phyloP scores from a whole-genome alignment of 208 protist species.

The Crithidia thermophila region DNA sequence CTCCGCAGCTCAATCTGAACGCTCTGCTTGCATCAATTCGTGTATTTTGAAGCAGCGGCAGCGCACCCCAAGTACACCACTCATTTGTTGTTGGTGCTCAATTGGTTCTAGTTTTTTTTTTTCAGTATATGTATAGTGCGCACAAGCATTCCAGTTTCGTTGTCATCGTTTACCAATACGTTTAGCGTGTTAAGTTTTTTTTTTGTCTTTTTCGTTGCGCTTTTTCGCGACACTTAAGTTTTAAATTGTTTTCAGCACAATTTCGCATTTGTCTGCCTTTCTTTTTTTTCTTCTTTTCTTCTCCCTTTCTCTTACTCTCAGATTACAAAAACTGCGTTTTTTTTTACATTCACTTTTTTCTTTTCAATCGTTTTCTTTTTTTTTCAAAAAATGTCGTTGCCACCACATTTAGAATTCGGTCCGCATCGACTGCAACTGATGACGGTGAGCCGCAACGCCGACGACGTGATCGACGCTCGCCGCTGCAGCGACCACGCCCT shows the following conservation, averaged over 20 bases:
- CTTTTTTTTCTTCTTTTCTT: neutral
- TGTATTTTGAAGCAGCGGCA: no score
- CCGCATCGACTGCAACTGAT: constrained; percentile 20
- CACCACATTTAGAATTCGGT: constrained; percentile 15
- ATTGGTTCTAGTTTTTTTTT: neutral
- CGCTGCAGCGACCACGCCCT: constrained; percentile 38
- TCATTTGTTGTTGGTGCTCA: no score
- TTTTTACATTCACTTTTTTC: constrained; percentile 3
- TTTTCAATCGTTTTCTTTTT: constrained; percentile 15
- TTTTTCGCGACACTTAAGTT: neutral
- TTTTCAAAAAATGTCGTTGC: constrained; percentile 17
- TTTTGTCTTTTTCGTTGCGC: neutral
- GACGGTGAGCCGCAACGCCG: constrained; percentile 9
- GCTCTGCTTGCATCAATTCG: constrained; percentile 2
- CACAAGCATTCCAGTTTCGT: no score
- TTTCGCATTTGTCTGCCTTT: neutral
- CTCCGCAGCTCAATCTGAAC: no score
- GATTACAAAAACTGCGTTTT: neutral
- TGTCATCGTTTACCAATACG: no score
- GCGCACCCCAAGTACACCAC: no score
- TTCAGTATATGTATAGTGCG: neutral
- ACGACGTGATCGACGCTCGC: neutral
- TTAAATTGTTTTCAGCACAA: neutral
- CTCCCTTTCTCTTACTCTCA: neutral
- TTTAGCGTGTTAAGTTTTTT: no score